Base-by-base conservation (phyloP, 108 stramenopile genomes). In the Halocafeteria seosinensis region DNA sequence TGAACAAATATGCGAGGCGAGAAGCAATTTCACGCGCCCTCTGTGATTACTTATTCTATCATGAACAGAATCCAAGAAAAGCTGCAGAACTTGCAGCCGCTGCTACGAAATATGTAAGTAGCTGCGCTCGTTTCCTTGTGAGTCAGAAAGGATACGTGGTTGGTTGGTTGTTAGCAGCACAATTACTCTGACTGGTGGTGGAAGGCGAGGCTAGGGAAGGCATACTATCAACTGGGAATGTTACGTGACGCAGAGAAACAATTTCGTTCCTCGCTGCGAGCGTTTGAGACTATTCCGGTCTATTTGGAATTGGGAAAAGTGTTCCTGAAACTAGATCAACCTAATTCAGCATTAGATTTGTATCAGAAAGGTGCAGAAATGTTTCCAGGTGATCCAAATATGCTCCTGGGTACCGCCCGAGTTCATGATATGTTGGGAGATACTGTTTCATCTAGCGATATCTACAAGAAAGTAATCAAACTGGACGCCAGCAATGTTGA, bases 151-250 rank as follows among this genome's bases (percentile, higher is more conserved):
- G 32, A 28, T 12, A 55, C n/a, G n/a, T n/a, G n/a, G n/a, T n/a
- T n/a, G n/a, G n/a, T 9, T 60, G 9, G 59, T 53, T 1, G 50
- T 58, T 8, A 23, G 52, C n/a, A n/a, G n/a, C n/a, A n/a, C n/a
- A n/a, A n/a, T 38, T 81, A 51, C 37, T 70, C 81, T 60, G 74
- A 75, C 50, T 83, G 82, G 82, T 83, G 70, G 72, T 83, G 82
- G 82, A 81, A 81, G 63, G 34, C 53, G 32, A 57, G 76, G 27
- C 55, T 81, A 6, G 82, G 78, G 29, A 73, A 77, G 65, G 77
- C 76, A 67, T 81, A 81, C 71, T 81, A 80, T 59, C 72, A 72
- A 62, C 72, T 83, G 0, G 78, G 81, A 3, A 42, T 83, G 34
- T 72, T 73, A 28, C 57, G 82, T 12, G 82, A 83, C 1, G 77